Percentiles rank a stretch among this genome's conserved stretches.
These are phyloP conservation scores for Leucocoprinus leucothites DNA, from an alignment of 768 basidiomycete species.

Conservation along the genomic window DNA sequence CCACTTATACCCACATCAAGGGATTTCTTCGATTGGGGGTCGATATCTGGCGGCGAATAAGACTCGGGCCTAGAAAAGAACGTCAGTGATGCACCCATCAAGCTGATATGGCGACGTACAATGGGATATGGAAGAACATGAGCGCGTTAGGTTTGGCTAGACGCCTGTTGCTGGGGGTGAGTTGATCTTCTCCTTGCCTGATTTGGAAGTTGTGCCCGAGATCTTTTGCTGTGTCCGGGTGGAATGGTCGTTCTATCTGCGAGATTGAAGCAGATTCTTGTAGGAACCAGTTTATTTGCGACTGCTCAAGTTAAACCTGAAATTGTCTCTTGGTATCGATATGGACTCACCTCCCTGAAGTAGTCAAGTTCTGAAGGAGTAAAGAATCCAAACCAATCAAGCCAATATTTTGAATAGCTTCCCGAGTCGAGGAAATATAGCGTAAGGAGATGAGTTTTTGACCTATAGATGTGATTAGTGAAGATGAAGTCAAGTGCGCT, in stretches of 20 bases:
- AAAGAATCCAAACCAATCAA: slow-evolving; percentile 62
- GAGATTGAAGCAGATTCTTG: slow-evolving; percentile 74
- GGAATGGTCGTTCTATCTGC: slow-evolving; percentile 80
- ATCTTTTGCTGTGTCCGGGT: slow-evolving; percentile 71
- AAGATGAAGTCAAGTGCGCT: not conserved
- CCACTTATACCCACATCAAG: slow-evolving; percentile 71
- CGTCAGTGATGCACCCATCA: slow-evolving; percentile 1
- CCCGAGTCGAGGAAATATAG: slow-evolving; percentile 92
- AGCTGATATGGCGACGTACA: slow-evolving; percentile 44
- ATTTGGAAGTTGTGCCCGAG: slow-evolving; percentile 59
- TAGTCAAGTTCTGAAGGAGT: slow-evolving; percentile 82
- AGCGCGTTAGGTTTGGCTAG: slow-evolving; percentile 93
- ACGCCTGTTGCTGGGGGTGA: slow-evolving; percentile 44
- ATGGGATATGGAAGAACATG: slow-evolving; percentile 97
- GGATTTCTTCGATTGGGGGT: slow-evolving; percentile 51
- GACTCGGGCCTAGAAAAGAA: slow-evolving; percentile 59
- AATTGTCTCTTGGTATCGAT: not conserved
- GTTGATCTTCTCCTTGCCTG: slow-evolving; percentile 53
- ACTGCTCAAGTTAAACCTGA: slow-evolving; percentile 28
- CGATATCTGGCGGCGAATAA: slow-evolving; percentile 65
- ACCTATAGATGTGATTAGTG: slow-evolving; percentile 39
- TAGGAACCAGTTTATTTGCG: slow-evolving; percentile 90
- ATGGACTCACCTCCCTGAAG: slow-evolving; percentile 59
- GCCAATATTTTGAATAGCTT: slow-evolving; percentile 59
- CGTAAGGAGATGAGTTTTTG: slow-evolving; percentile 84